Evolutionary conservation across 805 yeast genomes (phyloP).

Genomic region (Wickerhamiella spandovensis): DNA sequence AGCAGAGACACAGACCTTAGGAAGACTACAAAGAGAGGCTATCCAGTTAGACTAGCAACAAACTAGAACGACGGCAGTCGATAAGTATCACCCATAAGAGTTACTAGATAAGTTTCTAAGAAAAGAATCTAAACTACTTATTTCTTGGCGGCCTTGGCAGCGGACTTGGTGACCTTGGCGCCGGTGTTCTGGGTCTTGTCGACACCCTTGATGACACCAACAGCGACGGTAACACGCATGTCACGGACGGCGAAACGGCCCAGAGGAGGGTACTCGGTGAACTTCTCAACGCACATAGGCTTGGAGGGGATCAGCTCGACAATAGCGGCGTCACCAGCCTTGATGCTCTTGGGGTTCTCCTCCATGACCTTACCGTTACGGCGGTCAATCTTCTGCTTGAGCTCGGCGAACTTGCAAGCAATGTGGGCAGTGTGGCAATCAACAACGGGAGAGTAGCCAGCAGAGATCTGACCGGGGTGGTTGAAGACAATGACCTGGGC

Average conservation of each 20-base stretch:
- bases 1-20: no score
- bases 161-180: constrained; percentile 89
- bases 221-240: constrained; percentile 99
- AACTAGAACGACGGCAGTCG: no score
- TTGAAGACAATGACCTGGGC: constrained; percentile 79
- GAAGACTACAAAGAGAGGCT: no score
- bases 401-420: constrained; percentile 75
- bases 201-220: constrained; percentile 95
- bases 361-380: constrained; percentile 85
- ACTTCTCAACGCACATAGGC: constrained; percentile 92
- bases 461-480: constrained; percentile 85
- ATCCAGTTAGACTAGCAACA: no score
- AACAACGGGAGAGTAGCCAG: constrained; percentile 84
- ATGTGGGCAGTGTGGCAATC: constrained; percentile 92
- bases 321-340: constrained; percentile 93
- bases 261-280: constrained; percentile 89
- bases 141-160: constrained; percentile 69
- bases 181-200: constrained; percentile 77
- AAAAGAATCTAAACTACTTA: constrained; percentile 25
- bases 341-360: constrained; percentile 84
- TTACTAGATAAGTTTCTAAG: background rate
- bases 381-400: constrained; percentile 77
- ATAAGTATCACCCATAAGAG: background rate
- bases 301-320: constrained; percentile 79
- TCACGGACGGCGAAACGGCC: constrained; percentile 99